Conservation (phyloP, 306 rosid species). For the Ormosia emarginata region DNA sequence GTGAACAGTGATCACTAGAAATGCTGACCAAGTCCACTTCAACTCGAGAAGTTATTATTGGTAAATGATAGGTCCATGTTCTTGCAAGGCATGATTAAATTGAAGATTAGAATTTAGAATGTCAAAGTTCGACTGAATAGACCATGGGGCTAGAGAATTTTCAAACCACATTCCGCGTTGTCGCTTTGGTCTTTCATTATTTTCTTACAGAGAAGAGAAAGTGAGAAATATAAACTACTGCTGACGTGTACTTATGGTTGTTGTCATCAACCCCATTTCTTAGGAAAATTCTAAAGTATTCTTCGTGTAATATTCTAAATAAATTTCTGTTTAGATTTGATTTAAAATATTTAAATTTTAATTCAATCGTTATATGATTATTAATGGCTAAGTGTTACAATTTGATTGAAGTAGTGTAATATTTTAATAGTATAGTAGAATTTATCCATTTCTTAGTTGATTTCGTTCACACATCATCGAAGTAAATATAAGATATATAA, state of each 20-base stretch:
- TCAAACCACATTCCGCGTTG: slow-evolving; percentile 51
- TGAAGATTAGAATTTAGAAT: slow-evolving; percentile 5
- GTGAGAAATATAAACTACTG: not conserved
- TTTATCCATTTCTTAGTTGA: not conserved
- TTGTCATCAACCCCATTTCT: slow-evolving; percentile 31
- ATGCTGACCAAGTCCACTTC: slow-evolving; percentile 50
- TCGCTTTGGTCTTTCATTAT: not conserved
- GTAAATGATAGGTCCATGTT: slow-evolving; percentile 1
- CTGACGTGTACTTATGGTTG: slow-evolving; percentile 20
- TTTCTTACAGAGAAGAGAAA: not conserved
- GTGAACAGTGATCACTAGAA: slow-evolving; percentile 1
- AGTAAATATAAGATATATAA: not conserved
- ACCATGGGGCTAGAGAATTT: slow-evolving; percentile 20
- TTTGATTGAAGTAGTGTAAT: no score
- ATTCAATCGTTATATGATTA: no score
- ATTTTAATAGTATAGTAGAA: no score
- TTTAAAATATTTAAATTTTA: no score
- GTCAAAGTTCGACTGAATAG: not conserved
- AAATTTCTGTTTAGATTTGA: no score
- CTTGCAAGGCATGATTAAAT: slow-evolving; percentile 21
- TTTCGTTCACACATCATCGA: not conserved
- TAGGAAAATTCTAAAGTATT: no score
- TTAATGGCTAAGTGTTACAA: no score
- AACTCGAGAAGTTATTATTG: slow-evolving; percentile 7
- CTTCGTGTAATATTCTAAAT: no score